Conservation (phyloP, 768 basidiomycete species). For the Mycena pura region DNA sequence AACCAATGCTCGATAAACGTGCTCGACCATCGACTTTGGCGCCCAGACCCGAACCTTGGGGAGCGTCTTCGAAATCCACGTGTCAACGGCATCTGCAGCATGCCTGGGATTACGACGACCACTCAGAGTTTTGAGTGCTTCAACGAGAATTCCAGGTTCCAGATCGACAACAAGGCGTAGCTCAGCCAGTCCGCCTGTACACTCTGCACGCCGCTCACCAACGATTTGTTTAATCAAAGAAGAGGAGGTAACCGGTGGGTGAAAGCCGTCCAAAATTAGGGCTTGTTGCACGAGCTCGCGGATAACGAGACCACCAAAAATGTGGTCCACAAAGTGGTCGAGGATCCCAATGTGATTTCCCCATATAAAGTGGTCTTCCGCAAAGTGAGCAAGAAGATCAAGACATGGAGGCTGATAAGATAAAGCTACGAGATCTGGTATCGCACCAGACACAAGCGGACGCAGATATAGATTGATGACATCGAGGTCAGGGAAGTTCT, state of each 20-base stretch:
- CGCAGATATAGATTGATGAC: constrained; percentile 46
- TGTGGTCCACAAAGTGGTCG: constrained; percentile 1
- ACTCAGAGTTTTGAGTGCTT: neutral
- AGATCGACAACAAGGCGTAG: neutral
- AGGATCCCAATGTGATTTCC: constrained; percentile 12
- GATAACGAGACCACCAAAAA: constrained; percentile 6
- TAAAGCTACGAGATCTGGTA: neutral
- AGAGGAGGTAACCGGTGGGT: accelerated
- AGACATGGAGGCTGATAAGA: neutral
- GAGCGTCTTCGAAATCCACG: neutral
- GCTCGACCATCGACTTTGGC: constrained; percentile 3
- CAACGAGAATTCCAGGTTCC: neutral
- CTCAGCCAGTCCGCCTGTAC: constrained; percentile 8
- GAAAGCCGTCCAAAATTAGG: neutral
- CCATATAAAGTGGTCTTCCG: constrained; percentile 11
- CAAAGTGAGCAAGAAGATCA: constrained; percentile 9
- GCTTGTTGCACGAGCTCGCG: neutral
- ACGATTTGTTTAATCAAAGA: constrained; percentile 3
- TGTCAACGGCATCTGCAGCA: neutral
- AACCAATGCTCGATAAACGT: neutral
- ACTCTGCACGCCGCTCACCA: neutral
- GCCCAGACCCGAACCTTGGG: constrained; percentile 1
- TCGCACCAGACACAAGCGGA: constrained; percentile 34
- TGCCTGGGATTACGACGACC: neutral
- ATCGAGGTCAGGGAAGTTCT: constrained; percentile 39